Conservation (phyloP, 768 basidiomycete genomes). For the Podaxis sp. region DNA sequence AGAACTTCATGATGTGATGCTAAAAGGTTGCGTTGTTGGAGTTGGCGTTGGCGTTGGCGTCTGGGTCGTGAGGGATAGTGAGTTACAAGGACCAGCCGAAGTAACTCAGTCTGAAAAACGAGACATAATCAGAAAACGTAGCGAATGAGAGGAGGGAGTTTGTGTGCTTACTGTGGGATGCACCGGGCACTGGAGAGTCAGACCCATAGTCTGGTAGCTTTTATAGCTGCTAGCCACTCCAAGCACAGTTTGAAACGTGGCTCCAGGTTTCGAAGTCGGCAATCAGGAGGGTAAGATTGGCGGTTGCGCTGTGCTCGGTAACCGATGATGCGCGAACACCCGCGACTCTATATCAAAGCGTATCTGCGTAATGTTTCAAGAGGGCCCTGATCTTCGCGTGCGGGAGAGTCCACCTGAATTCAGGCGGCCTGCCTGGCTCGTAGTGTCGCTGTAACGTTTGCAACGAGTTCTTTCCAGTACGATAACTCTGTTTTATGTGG, state of each 20-base stretch:
- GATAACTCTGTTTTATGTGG: too few relatives aligned
- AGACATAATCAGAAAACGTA: not conserved
- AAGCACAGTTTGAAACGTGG: not conserved
- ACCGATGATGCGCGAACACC: not conserved
- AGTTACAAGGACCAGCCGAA: conserved; percentile 12
- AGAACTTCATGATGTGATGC: not conserved
- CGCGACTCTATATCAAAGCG: too few relatives aligned
- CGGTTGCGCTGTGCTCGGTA: not conserved
- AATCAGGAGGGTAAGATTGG: too few relatives aligned
- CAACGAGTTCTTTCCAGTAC: too few relatives aligned
- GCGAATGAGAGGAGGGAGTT: not conserved
- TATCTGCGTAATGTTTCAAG: too few relatives aligned
- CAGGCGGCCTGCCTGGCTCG: too few relatives aligned
- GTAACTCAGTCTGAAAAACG: not conserved
- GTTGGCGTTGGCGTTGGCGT: not conserved
- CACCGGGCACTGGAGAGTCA: conserved; percentile 6
- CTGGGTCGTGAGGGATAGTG: not conserved
- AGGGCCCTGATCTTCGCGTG: too few relatives aligned
- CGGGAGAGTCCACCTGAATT: too few relatives aligned
- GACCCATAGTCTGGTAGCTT: not conserved
- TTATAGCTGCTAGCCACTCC: not conserved
- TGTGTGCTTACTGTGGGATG: not conserved
- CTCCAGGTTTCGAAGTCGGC: not conserved
- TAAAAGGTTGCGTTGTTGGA: not conserved
- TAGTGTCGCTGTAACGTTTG: too few relatives aligned